Conservation (phyloP, 2,329 filamentous ascomycete species). For the Fusarium sp. region DNA sequence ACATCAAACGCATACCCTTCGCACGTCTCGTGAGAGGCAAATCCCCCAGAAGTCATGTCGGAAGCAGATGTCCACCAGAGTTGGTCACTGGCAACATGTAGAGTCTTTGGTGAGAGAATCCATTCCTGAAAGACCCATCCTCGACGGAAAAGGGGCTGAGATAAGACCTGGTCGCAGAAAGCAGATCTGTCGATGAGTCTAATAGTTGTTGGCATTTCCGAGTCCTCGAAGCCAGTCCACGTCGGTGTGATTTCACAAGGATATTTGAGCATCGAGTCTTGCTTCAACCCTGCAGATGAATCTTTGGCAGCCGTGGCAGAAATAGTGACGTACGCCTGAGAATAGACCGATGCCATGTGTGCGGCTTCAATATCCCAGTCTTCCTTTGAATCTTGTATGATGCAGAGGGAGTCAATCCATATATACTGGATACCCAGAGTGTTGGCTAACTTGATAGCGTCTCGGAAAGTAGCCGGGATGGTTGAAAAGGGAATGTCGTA, state of each 20-base stretch:
- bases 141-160: constrained; percentile 29
- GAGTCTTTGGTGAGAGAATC: constrained; percentile 32
- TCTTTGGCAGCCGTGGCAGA: constrained; percentile 30
- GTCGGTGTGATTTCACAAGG: constrained; percentile 26
- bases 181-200: constrained; percentile 24
- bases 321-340: constrained; percentile 28
- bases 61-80: constrained; percentile 36
- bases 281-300: constrained; percentile 29
- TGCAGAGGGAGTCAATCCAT: constrained; percentile 38
- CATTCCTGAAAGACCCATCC: constrained; percentile 38
- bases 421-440: constrained; percentile 24
- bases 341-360: constrained; percentile 36
- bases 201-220: constrained; percentile 18
- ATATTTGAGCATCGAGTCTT: constrained; percentile 22
- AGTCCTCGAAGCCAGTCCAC: constrained; percentile 23
- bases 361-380: constrained; percentile 34
- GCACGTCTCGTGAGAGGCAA: constrained; percentile 34
- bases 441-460: constrained; percentile 22
- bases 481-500: constrained; percentile 12
- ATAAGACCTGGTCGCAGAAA: constrained; percentile 32
- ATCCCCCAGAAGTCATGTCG: constrained; percentile 19
- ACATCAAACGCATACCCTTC: constrained; percentile 26
- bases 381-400: constrained; percentile 36
- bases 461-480: constrained; percentile 33
- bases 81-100: constrained; percentile 32